Evolutionary conservation across 768 basidiomycete species (phyloP).

Genomic region (Mycena leptocephala): DNA sequence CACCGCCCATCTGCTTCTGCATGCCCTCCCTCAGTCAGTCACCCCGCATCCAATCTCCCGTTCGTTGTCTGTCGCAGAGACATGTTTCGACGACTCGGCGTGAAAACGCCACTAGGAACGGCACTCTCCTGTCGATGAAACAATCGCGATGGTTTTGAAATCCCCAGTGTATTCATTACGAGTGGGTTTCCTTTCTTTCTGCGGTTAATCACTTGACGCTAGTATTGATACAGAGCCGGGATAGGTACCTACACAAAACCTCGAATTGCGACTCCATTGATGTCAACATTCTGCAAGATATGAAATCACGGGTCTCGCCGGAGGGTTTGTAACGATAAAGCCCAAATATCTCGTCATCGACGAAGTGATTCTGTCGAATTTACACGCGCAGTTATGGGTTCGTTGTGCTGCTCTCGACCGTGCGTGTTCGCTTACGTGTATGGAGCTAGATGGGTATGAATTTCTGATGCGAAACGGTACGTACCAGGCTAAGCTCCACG

Average conservation of each 20-base stretch:
- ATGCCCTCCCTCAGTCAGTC: no score
- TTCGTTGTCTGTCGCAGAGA: no score
- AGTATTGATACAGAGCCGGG: constrained; percentile 58
- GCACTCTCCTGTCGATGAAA: no score
- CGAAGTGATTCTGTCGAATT: constrained; percentile 62
- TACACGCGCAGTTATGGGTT: constrained; percentile 69
- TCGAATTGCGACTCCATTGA: constrained; percentile 63
- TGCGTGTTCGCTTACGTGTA: background rate
- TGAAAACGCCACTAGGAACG: no score
- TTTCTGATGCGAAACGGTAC: constrained; percentile 74
- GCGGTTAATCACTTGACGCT: background rate
- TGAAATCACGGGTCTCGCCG: no score
- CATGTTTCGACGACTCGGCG: no score
- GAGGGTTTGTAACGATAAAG: no score
- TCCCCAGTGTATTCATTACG: no score
- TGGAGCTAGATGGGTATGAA: constrained; percentile 69
- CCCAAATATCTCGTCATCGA: no score
- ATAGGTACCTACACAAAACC: constrained; percentile 75
- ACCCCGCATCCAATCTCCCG: no score
- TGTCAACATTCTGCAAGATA: constrained; percentile 51
- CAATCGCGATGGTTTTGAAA: no score
- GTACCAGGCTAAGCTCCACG: constrained; percentile 21
- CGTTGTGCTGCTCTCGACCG: constrained; percentile 38
- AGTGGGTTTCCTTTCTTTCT: constrained; percentile 48
- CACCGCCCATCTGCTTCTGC: no score